Evolutionary conservation across 2,329 filamentous ascomycete species (phyloP).

Genomic region (Sarocladiaceae sp.): DNA sequence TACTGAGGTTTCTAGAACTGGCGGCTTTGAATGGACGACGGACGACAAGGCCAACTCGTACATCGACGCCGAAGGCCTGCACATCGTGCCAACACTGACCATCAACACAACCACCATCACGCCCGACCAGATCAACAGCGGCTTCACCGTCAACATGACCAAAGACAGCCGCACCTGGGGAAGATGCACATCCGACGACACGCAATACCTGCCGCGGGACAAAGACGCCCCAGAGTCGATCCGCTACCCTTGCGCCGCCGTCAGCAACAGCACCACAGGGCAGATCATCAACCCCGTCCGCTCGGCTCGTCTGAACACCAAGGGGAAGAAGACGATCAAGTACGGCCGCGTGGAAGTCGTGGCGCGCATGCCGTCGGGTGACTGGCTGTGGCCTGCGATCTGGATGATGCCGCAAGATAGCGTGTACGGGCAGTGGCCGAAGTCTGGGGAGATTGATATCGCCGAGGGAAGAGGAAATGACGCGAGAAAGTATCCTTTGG

Average conservation of each 20-base stretch:
- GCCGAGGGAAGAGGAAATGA: slow-evolving; percentile 42
- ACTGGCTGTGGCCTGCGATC: slow-evolving; percentile 49
- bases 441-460: slow-evolving; percentile 48
- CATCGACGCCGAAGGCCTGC: slow-evolving; percentile 38
- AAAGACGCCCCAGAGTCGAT: slow-evolving; percentile 28
- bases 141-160: slow-evolving; percentile 36
- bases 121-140: slow-evolving; percentile 32
- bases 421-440: slow-evolving; percentile 44
- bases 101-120: slow-evolving; percentile 32
- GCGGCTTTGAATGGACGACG: slow-evolving; percentile 49
- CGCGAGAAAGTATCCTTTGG: slow-evolving; percentile 24
- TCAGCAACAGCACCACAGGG: slow-evolving; percentile 23
- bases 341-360: slow-evolving; percentile 48
- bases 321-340: slow-evolving; percentile 34
- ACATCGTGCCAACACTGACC: slow-evolving; percentile 47
- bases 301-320: slow-evolving; percentile 41
- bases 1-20: slow-evolving; percentile 17
- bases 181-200: not conserved
- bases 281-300: slow-evolving; percentile 42
- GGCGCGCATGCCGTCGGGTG: slow-evolving; percentile 43
- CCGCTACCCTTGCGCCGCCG: not conserved
- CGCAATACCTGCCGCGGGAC: slow-evolving; percentile 29
- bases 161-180: slow-evolving; percentile 21
- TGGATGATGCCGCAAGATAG: slow-evolving; percentile 44
- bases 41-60: slow-evolving; percentile 39